Evolutionary conservation across 805 yeast species (phyloP).

Genomic region (Monosporozyma yasuniensis): DNA sequence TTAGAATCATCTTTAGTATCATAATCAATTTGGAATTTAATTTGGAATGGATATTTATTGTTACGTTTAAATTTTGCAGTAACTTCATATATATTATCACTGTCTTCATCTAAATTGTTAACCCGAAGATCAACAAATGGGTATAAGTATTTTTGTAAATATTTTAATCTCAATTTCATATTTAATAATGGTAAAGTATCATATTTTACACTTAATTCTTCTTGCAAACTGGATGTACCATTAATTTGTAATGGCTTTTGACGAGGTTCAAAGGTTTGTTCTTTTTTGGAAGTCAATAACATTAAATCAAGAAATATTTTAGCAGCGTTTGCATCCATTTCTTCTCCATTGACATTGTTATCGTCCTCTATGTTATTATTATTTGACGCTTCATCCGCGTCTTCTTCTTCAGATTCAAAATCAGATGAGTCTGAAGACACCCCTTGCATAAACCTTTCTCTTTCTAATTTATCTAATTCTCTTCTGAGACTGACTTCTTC

Average conservation of each 20-base stretch:
- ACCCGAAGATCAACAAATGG: constrained; percentile 9
- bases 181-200: constrained; percentile 25
- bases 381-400: neutral
- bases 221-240: constrained; percentile 13
- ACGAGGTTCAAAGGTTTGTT: neutral
- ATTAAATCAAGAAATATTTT: constrained; percentile 9
- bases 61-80: neutral
- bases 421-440: neutral
- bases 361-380: neutral
- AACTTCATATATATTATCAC: neutral
- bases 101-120: neutral
- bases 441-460: neutral
- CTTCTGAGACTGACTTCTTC: neutral
- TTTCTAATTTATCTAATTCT: constrained; percentile 10
- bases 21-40: constrained; percentile 3
- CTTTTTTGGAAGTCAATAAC: constrained; percentile 5
- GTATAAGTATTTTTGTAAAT: constrained; percentile 12
- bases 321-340: constrained; percentile 7
- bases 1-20: neutral
- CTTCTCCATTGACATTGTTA: neutral
- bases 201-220: constrained; percentile 17
- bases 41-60: constrained; percentile 1
- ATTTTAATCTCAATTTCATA: constrained; percentile 14
- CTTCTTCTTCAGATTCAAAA: constrained; percentile 1
- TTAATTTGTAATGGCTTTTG: constrained; percentile 4